Percentiles rank a stretch among this genome's conserved stretches.
Evolutionary conservation across 1,284 basidiomycete genomes (phyloP).

Genomic region (Afroboletus lepidellus): DNA sequence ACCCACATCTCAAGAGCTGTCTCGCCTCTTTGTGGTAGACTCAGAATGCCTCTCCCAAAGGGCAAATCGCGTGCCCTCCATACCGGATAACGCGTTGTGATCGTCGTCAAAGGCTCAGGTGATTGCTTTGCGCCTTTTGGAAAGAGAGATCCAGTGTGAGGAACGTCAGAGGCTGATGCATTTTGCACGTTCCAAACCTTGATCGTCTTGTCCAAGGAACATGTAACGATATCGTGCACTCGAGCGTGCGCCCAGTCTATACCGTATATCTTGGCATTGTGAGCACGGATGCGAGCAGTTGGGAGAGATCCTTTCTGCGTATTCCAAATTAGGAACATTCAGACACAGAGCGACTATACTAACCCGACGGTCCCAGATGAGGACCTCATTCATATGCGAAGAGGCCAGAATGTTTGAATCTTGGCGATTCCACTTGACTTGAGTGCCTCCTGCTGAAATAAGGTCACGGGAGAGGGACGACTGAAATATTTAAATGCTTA

Average conservation of each 20-base stretch:
- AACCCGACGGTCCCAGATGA: slow-evolving; percentile 87
- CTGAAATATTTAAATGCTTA: slow-evolving; percentile 31
- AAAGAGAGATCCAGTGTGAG: slow-evolving; percentile 11
- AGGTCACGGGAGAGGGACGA: not conserved
- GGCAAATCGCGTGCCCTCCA: slow-evolving; percentile 94
- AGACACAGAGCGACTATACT: slow-evolving; percentile 18
- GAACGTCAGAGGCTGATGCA: slow-evolving; percentile 18
- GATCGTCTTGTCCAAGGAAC: slow-evolving; percentile 89
- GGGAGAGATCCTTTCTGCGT: slow-evolving; percentile 86
- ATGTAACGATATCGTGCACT: slow-evolving; percentile 82
- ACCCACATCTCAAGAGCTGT: slow-evolving; percentile 86
- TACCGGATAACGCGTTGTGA: slow-evolving; percentile 84
- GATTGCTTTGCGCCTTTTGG: slow-evolving; percentile 11
- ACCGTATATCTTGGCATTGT: slow-evolving; percentile 88
- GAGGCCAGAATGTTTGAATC: slow-evolving; percentile 85
- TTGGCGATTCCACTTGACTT: slow-evolving; percentile 93
- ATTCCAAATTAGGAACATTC: slow-evolving; percentile 7
- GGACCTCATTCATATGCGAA: slow-evolving; percentile 78
- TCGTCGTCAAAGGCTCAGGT: slow-evolving; percentile 52
- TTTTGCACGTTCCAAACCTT: slow-evolving; percentile 74
- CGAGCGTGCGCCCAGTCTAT: slow-evolving; percentile 88
- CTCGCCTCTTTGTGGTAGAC: slow-evolving; percentile 87
- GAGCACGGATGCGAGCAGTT: slow-evolving; percentile 72
- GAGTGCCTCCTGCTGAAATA: slow-evolving; percentile 74
- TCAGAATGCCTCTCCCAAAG: slow-evolving; percentile 88